Evolutionary conservation across 2,329 filamentous ascomycete genomes (phyloP), one percentile per base, ranked within the genome.

Genomic region (Tolypocladium paradoxum): DNA sequence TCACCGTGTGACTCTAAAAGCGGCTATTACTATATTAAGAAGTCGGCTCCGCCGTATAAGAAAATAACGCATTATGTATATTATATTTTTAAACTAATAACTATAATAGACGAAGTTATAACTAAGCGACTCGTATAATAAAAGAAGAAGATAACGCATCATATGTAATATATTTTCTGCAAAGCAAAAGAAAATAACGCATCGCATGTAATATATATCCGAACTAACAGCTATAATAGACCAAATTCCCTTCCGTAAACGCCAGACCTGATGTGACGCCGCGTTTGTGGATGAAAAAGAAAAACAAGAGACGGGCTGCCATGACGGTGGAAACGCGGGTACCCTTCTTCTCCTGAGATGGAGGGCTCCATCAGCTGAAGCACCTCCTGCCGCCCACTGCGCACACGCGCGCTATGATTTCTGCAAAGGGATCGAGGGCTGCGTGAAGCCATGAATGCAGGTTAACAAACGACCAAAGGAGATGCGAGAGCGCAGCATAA

Each of bases 201-300:
- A n/a, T n/a, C n/a, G n/a, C n/a, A n/a, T n/a, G n/a, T n/a, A n/a
- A n/a, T n/a, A n/a, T n/a, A n/a, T n/a, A n/a, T n/a, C n/a, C n/a
- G n/a, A n/a, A n/a, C n/a, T n/a, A n/a, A n/a, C n/a, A n/a, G n/a
- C n/a, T n/a, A n/a, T n/a, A n/a, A n/a, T n/a, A n/a, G n/a, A n/a
- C n/a, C n/a, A n/a, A n/a, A n/a, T n/a, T 54, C 62, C 62, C 60
- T 61, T 57, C 63, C 52, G 29, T 56, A 57, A 68, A 68, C 66
- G 65, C 66, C 66, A 60, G 53, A 58, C 62, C 58, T 60, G 57
- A 62, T 56, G 43, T 55, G 54, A 60, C 61, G 60, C 62, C 64
- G 52, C 52, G 55, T 49, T 54, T 61, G 58, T 62, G 54, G 52
- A 55, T 50, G 43, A 38, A 48, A 47, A 49, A 14, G 36, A 20